Conservation (phyloP, 2,329 filamentous ascomycete genomes). For the Aspergillus costaricaensis region DNA sequence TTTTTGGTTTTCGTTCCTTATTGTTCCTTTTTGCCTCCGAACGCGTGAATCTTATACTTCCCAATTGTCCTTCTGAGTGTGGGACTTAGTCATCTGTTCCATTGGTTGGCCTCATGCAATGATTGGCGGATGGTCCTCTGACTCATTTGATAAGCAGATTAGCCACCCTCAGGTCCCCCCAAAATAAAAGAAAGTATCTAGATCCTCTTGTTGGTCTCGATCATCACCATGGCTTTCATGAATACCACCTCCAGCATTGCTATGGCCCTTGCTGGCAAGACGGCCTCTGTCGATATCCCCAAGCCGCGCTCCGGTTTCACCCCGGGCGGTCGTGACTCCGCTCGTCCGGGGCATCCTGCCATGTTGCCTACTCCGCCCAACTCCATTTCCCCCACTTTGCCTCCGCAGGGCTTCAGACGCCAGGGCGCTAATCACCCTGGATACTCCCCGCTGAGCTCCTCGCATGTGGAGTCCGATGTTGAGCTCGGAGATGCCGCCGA, state of each 20-base stretch:
- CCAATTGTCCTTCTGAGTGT: neutral
- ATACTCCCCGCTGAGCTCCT: constrained; percentile 47
- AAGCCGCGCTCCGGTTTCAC: constrained; percentile 42
- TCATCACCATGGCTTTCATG: constrained; percentile 47
- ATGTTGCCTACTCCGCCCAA: constrained; percentile 86
- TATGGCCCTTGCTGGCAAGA: constrained; percentile 54
- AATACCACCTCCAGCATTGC: constrained; percentile 48
- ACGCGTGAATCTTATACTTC: constrained; percentile 1
- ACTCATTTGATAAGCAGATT: constrained; percentile 27
- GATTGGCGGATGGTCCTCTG: constrained; percentile 21
- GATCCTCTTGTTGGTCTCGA: constrained; percentile 4
- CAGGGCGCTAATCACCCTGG: constrained; percentile 49
- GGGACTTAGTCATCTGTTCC: constrained; percentile 1
- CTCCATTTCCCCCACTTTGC: constrained; percentile 86
- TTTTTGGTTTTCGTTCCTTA: constrained; percentile 4
- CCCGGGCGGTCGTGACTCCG: constrained; percentile 32
- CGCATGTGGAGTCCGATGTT: constrained; percentile 77
- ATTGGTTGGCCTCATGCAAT: constrained; percentile 10
- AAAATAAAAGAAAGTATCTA: neutral
- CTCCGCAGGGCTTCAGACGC: constrained; percentile 75
- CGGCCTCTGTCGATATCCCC: constrained; percentile 52
- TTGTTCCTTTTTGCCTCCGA: neutral
- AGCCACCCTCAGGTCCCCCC: constrained; percentile 19
- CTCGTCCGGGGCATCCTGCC: constrained; percentile 35
- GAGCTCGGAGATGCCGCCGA: constrained; percentile 74